phyloP scores from a whole-genome alignment of 2,329 filamentous ascomycete species.

The Aspergillus puulaauensis region DNA sequence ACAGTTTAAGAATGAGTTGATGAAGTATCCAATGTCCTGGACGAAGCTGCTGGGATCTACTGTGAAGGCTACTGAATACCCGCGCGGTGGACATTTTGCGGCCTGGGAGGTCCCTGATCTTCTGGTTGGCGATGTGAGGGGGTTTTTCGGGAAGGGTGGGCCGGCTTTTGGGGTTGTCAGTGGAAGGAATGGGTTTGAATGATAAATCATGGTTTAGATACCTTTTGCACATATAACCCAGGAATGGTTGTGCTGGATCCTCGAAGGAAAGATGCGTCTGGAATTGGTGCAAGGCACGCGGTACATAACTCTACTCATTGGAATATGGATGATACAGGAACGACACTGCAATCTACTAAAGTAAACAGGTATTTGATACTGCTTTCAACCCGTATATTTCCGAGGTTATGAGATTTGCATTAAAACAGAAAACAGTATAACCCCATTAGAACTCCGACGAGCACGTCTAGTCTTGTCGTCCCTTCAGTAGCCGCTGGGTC shows the following conservation, averaged over 20 bases:
- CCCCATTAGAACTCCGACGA: constrained; percentile 19
- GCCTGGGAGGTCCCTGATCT: constrained; percentile 52
- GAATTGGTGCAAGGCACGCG: background rate
- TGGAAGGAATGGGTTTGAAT: constrained; percentile 35
- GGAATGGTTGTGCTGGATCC: background rate
- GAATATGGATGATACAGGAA: background rate
- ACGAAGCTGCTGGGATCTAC: constrained; percentile 51
- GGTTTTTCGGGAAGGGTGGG: constrained; percentile 48
- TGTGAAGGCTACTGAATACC: constrained; percentile 48
- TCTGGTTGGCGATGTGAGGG: constrained; percentile 46
- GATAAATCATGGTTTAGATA: background rate
- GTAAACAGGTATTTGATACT: background rate
- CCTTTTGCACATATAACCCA: background rate
- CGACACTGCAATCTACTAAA: background rate
- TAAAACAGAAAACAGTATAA: constrained; percentile 23
- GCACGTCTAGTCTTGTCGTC: constrained; percentile 76
- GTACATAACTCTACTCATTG: background rate
- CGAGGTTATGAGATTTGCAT: constrained; percentile 16
- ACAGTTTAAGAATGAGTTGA: constrained; percentile 53
- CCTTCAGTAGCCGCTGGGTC: constrained; percentile 97
- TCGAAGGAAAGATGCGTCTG: background rate
- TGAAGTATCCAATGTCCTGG: constrained; percentile 52
- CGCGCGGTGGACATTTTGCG: constrained; percentile 54
- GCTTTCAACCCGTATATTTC: constrained; percentile 13
- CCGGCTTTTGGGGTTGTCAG: constrained; percentile 36